A percentile compares a stretch with the other conserved stretches of the same genome.
phyloP scores from a whole-genome alignment of 1,284 basidiomycete species.

The Baeospora myosura region DNA sequence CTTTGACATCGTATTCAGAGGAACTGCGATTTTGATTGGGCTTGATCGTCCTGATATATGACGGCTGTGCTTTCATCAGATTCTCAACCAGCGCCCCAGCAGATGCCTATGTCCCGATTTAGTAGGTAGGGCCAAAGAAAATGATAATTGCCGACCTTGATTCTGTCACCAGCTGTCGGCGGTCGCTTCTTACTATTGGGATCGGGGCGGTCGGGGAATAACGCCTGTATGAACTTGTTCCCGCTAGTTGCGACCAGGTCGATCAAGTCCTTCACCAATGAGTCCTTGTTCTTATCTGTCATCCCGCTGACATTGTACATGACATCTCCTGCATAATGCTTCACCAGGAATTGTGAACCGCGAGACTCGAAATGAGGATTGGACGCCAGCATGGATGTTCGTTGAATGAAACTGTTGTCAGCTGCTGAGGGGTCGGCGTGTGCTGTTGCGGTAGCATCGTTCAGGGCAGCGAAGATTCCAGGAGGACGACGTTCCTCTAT shows the following conservation, averaged over 20 bases:
- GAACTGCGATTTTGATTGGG: conserved; percentile 95
- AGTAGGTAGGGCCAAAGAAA: conserved; percentile 4
- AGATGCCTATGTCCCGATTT: conserved; percentile 46
- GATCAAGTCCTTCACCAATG: conserved; percentile 89
- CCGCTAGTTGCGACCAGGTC: conserved; percentile 79
- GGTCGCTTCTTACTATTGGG: conserved; percentile 97
- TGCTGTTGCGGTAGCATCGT: conserved; percentile 97
- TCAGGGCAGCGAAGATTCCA: conserved; percentile 95
- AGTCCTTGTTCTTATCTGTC: conserved; percentile 99
- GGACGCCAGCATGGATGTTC: conserved; percentile 72
- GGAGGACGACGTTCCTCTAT: conserved; percentile 96
- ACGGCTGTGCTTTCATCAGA: conserved; percentile 92
- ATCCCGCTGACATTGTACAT: conserved; percentile 97
- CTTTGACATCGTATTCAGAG: conserved; percentile 90
- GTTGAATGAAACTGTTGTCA: conserved; percentile 95
- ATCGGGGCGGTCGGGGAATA: conserved; percentile 95
- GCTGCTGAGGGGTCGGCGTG: conserved; percentile 96
- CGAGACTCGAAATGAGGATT: conserved; percentile 93
- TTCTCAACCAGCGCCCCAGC: conserved; percentile 95
- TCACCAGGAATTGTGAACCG: conserved; percentile 84
- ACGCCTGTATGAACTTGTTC: conserved; percentile 78
- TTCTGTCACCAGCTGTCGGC: conserved; percentile 96
- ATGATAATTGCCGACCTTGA: conserved; percentile 57
- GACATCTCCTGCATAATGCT: conserved; percentile 97
- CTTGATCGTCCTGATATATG: conserved; percentile 99